phyloP scores from a whole-genome alignment of 116 monocot species.

The Cymodocea nodosa region DNA sequence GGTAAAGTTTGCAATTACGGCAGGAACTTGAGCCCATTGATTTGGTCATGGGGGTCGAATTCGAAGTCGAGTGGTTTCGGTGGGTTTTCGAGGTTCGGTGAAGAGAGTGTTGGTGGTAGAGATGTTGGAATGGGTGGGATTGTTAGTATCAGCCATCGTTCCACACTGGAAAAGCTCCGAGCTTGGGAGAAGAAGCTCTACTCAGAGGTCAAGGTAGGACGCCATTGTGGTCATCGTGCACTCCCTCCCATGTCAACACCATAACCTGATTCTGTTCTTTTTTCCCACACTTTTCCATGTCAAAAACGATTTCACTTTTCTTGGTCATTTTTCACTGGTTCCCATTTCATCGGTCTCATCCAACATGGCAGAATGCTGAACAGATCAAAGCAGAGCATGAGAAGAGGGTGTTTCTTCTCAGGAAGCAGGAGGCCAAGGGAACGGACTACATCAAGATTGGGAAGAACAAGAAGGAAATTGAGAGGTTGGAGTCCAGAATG shows the following conservation, averaged over 20 bases:
- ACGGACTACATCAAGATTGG: slow-evolving; percentile 78
- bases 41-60: slow-evolving; percentile 39
- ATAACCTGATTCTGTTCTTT: not conserved
- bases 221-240: no score
- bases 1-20: slow-evolving; percentile 60
- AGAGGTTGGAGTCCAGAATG: slow-evolving; percentile 71
- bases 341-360: no score
- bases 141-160: slow-evolving; percentile 49
- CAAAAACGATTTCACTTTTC: no score
- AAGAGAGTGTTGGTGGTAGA: slow-evolving; percentile 9
- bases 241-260: not conserved
- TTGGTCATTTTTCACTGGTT: not conserved
- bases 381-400: slow-evolving; percentile 59
- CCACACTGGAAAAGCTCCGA: slow-evolving; percentile 84
- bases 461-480: slow-evolving; percentile 91
- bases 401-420: slow-evolving; percentile 47
- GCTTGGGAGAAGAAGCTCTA: slow-evolving; percentile 97
- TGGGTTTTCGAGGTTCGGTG: slow-evolving; percentile 22
- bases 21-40: slow-evolving; percentile 48
- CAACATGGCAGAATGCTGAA: slow-evolving; percentile 41
- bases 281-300: no score
- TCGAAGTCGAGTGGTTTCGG: slow-evolving; percentile 21
- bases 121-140: slow-evolving; percentile 7
- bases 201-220: slow-evolving; percentile 72
- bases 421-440: slow-evolving; percentile 68